Evolutionary conservation across 352 stramenopile species (phyloP).

Genomic region (Phytopythium ostracodes): DNA sequence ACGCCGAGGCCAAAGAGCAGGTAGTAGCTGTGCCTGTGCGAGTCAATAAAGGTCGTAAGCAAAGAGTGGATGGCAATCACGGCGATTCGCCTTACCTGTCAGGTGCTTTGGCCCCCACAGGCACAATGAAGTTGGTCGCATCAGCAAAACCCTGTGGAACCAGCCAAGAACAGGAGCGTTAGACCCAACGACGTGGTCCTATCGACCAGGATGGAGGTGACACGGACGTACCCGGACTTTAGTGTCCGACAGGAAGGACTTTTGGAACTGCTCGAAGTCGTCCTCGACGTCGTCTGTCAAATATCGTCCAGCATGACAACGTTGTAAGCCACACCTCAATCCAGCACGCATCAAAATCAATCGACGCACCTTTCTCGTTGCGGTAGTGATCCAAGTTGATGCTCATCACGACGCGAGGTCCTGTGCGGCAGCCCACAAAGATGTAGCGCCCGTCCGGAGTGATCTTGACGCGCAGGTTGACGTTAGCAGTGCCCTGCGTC

Average conservation of each 20-base stretch:
- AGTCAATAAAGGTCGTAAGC: background rate
- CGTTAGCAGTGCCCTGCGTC: conserved; percentile 38
- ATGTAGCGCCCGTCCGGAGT: conserved; percentile 69
- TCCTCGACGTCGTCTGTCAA: conserved; percentile 67
- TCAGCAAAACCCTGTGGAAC: conserved; percentile 64
- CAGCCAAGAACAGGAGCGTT: background rate
- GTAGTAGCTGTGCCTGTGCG: conserved; percentile 40
- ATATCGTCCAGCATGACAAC: background rate
- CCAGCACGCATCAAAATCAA: background rate
- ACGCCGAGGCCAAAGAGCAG: conserved; percentile 70
- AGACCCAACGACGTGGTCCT: background rate
- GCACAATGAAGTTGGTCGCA: conserved; percentile 38
- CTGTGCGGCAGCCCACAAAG: conserved; percentile 77
- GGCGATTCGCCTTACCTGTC: conserved; percentile 8
- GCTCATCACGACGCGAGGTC: conserved; percentile 69
- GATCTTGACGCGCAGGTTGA: conserved; percentile 74
- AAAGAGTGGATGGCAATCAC: background rate
- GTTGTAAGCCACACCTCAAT: background rate
- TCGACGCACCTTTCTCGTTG: conserved; percentile 66
- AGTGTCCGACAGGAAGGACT: conserved; percentile 55
- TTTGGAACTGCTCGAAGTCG: conserved; percentile 76
- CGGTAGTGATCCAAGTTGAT: conserved; percentile 80
- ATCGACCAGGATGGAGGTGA: background rate
- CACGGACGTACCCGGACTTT: conserved; percentile 50
- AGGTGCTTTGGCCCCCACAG: conserved; percentile 1